A percentile compares a stretch with the other conserved stretches of the same genome.
phyloP scores from a whole-genome alignment of 192 early-diverging fungal species.

The Podila epigama region DNA sequence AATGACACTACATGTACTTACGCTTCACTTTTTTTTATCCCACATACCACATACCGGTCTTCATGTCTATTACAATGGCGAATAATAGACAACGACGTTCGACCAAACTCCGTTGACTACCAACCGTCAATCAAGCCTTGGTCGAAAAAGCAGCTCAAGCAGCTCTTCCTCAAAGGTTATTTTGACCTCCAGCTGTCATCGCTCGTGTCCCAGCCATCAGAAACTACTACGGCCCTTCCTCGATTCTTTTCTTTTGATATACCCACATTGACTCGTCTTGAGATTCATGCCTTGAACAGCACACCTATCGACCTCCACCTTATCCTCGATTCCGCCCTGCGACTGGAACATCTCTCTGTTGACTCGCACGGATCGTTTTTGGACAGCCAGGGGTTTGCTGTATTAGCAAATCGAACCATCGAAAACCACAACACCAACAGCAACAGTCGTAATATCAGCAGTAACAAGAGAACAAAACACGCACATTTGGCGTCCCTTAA shows the following conservation, averaged over 20 bases:
- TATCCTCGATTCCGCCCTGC: conserved; percentile 24
- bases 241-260: conserved; percentile 23
- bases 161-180: conserved; percentile 22
- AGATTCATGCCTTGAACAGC: conserved; percentile 19
- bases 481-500: conserved; percentile 9
- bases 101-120: too few species aligned
- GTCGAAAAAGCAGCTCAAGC: conserved; percentile 5
- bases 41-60: too few species aligned
- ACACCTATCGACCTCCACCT: conserved; percentile 30
- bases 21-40: too few species aligned
- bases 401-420: too few species aligned
- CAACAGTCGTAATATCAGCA: background rate
- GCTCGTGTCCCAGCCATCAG: background rate
- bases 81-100: too few species aligned
- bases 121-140: background rate
- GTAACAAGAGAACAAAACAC: background rate
- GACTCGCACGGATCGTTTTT: conserved; percentile 30
- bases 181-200: conserved; percentile 6
- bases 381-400: conserved; percentile 18
- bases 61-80: too few species aligned
- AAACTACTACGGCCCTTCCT: background rate
- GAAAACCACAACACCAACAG: background rate
- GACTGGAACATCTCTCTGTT: conserved; percentile 11
- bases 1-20: too few species aligned
- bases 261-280: conserved; percentile 23